Base-by-base conservation (phyloP, 495 filamentous ascomycete species). In the Penicillium maclennaniae region DNA sequence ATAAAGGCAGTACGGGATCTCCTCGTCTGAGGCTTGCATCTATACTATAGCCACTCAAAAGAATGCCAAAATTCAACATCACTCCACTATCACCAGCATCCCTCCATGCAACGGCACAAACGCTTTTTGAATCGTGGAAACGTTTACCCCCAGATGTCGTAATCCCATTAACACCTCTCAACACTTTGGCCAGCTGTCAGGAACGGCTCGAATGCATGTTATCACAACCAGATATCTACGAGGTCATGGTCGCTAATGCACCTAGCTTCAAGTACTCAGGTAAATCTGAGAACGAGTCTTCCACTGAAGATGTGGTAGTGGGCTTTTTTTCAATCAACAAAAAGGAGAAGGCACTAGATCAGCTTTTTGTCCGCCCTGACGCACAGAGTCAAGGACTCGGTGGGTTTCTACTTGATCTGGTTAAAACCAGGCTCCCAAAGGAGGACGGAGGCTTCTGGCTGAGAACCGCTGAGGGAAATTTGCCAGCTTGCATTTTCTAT, bases 141-240 rank as follows among this genome's bases (percentile, higher is more conserved):
- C 31, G 45, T 36, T 23, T 37, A 25, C 25, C 44, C 10, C 44
- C 26, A 7, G 44, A 46, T 23, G 23, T 36, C 28, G 14, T 31
- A 23, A 46, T 46, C 26, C 44, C 45, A 23, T 34, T 21, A 10
- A 37, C 27, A 31, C n/a, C 45, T 21, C 45, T 47, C 45, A 47
- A 47, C 45, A 47, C 45, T 28, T 23, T 47, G 25, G 36, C 27
- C 17, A 27, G 45, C 45, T 46, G 44, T 36, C 44, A n/a, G 26
- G 44, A 46, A 21, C 14, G 44, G 19, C 44, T 46, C 17, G 44
- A 46, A 26, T 27, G 6, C n/a, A 34, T 46, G 44, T 6, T 46
- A 34, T 46, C 44, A 36, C 44, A 36, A 34, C 5, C 25, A 34
- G 14, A 28, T 17, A 46, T 14, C 26, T 46, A 34, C 26, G 44